phyloP scores from a whole-genome alignment of 169 alveolate genomes.

The Babesia gibsoni region DNA sequence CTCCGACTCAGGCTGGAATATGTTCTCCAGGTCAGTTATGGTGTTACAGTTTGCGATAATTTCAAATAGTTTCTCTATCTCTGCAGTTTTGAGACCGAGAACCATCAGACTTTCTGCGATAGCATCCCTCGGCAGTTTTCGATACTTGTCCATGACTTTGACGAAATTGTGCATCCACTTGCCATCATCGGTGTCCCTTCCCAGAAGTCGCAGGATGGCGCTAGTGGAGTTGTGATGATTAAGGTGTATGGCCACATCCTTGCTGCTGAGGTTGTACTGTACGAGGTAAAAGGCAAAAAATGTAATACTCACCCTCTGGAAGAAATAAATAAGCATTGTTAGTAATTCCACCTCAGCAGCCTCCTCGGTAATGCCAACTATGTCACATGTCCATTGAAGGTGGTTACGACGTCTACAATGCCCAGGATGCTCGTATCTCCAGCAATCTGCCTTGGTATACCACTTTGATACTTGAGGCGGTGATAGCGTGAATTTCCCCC shows the following conservation, averaged over 20 bases:
- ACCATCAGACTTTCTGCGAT: background rate
- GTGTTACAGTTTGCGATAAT: slow-evolving; percentile 1
- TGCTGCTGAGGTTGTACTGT: slow-evolving; percentile 9
- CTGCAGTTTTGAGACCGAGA: slow-evolving; percentile 29
- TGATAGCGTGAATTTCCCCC: background rate
- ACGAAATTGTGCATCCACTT: slow-evolving; percentile 43
- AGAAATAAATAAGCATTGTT: slow-evolving; percentile 36
- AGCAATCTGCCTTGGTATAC: slow-evolving; percentile 65
- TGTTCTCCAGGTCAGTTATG: slow-evolving; percentile 8
- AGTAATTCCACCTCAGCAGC: slow-evolving; percentile 50
- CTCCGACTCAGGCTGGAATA: slow-evolving; percentile 1
- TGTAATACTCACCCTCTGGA: slow-evolving; percentile 6
- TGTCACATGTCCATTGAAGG: slow-evolving; percentile 61
- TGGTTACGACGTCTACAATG: slow-evolving; percentile 58
- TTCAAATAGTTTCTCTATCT: background rate
- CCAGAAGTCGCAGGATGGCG: slow-evolving; percentile 20
- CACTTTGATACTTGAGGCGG: slow-evolving; percentile 26
- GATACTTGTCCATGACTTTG: slow-evolving; percentile 57
- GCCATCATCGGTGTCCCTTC: slow-evolving; percentile 1
- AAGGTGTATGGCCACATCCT: slow-evolving; percentile 44
- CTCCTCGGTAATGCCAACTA: slow-evolving; percentile 21
- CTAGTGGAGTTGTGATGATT: slow-evolving; percentile 30
- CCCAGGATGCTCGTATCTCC: slow-evolving; percentile 67
- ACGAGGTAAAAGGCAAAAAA: background rate
- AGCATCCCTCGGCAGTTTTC: slow-evolving; percentile 20